Base-by-base conservation (phyloP, 768 basidiomycete species). In the Fibroporia radiculosa region DNA sequence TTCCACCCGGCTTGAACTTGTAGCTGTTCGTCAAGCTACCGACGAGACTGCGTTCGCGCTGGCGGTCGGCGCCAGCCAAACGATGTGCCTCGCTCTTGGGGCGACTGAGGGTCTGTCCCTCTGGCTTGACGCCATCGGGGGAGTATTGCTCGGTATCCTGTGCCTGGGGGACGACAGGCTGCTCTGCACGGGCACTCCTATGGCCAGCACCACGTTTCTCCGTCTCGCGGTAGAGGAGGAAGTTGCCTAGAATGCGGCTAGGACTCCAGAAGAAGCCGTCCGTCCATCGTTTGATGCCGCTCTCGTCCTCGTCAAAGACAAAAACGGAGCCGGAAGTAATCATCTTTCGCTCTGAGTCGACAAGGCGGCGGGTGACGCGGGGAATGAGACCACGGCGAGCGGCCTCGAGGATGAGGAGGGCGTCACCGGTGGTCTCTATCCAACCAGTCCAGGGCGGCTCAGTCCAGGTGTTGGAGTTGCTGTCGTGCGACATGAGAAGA, bases 201-300 rank as follows among this genome's bases (percentile, higher is more conserved):
- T 81, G 80, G 13, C 80, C 77, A 13, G 77, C 71, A 16, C 81
- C 82, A 41, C 81, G 71, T 65, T 90, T 91, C 63, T 93, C 90
- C 5, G 89, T 91, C 67, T 96, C 90, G 51, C 93, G 84, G 66
- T 97, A 97, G 50, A 95, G 80, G 56, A 98, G 70, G 60, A 96
- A 98, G 63, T 97, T 97, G 56, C 90, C 90, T 47, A 96, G 69
- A 25, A 96, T 96, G 47, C 93, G 73, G 52, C 83, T 86, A 0
- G 93, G 93, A 53, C 84, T 88, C 93, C 93, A 96, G 61, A 86
- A 85, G 61, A 88, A 83, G n/a, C 93, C 92, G 66, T 98, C 93
- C 1, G 93, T 98, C 89, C 93, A 96, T 34, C 93, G 77, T 69
- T 93, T 95, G 69, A 98, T 98, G 22, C 93, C 92, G 57, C 88